A percentile compares a stretch with the other conserved stretches of the same genome.
Evolutionary conservation across 202 grass and related monocot genomes (phyloP).

Genomic region (Eragrostis tef): DNA sequence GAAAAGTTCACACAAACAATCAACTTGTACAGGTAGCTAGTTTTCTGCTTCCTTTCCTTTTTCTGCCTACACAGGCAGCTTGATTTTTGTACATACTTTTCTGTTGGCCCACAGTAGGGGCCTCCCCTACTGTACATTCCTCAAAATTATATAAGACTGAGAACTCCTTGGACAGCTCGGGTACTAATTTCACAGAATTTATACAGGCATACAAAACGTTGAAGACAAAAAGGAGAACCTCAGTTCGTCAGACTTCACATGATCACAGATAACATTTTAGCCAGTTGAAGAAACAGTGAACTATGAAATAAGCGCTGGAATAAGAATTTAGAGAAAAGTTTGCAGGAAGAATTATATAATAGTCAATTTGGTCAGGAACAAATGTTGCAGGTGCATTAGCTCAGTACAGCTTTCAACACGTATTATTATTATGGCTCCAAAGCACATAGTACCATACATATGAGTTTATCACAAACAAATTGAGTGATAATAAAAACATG

Average conservation of each 20-base stretch:
- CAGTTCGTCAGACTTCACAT: constrained; percentile 4
- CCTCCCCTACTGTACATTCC: too few relatives aligned
- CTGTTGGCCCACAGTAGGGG: too few relatives aligned
- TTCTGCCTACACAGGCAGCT: too few relatives aligned
- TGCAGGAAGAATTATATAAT: constrained; percentile 12
- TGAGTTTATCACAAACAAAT: constrained; percentile 23
- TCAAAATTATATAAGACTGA: not conserved
- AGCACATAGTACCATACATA: constrained; percentile 24
- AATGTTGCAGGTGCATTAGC: not conserved
- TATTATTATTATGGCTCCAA: constrained; percentile 3
- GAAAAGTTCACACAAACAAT: too few relatives aligned
- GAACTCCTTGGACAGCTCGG: constrained; percentile 13
- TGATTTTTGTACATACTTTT: too few relatives aligned
- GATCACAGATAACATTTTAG: constrained; percentile 19
- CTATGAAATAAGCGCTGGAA: constrained; percentile 18
- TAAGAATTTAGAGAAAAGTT: constrained; percentile 24
- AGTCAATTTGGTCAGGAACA: constrained; percentile 27
- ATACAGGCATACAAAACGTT: not conserved
- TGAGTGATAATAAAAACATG: constrained; percentile 30
- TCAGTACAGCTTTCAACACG: constrained; percentile 20
- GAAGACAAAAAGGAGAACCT: not conserved
- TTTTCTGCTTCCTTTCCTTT: too few relatives aligned
- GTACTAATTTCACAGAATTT: not conserved
- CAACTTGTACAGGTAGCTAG: too few relatives aligned
- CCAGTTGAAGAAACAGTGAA: constrained; percentile 6